Evolutionary conservation across 805 yeast genomes (phyloP), one percentile per base, ranked within the genome.

Genomic region (Kuraishia hungarica): DNA sequence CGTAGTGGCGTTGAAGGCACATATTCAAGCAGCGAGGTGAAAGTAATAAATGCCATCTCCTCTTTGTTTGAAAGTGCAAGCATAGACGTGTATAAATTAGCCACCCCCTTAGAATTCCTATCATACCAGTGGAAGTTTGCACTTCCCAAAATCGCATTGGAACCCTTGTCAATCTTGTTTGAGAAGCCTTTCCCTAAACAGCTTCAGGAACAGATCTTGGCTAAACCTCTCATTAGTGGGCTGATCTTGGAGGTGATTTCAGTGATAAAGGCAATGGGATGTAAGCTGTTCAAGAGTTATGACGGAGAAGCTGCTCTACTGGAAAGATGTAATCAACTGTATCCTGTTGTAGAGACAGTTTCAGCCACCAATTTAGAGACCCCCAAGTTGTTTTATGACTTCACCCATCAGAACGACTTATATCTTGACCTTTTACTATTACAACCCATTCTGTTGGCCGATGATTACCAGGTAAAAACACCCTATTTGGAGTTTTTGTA

Each of bases 401-500:
- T 82, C 63, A 79, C 72, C 65, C 73, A 80, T 61, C 76, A 78
- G 66, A 65, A 80, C 61, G 82, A 80, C 50, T 67, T 89, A 57
- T 82, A 86, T 58, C 74, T 87, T 48, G 97, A 92, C 71, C 75
- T 90, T 64, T 73, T 90, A 49, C 72, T 92, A 54, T 77, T 92
- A 58, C 96, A 90, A 65, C 96, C 97, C 4, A 92, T 92, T 53
- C 73, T 92, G 55, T 74, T 91, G 56, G 96, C 94, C n/a, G 97
- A 91, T 71, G 97, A 91, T 66, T 81, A 81, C 65, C 84, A 86
- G 52, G 84, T 90, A 54, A 86, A 87, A 66, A 89, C 97, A 0
- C 97, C 97, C 1, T 92, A 92, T 67, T 75, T 92, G 67, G 97
- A 92, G 71, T 89, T 89, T 61, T 72, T 89, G 56, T 92, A 89